A percentile compares a stretch with the other conserved stretches of the same genome.
Evolutionary conservation across 495 filamentous ascomycete genomes (phyloP).

Genomic region (Aspergillus haitiensis): DNA sequence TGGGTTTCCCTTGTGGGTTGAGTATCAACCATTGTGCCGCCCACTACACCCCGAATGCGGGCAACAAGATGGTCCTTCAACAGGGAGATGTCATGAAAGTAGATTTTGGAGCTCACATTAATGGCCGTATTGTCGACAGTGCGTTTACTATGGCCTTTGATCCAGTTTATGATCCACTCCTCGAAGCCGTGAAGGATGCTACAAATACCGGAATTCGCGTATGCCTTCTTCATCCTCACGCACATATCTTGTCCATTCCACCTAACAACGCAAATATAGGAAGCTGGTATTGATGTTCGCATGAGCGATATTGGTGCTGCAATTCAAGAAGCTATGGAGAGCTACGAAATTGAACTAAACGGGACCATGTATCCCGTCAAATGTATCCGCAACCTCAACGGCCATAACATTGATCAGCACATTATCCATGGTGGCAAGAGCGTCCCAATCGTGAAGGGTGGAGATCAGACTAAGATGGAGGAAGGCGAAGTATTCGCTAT

Average conservation of each 20-base stretch:
- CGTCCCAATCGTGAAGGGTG: constrained; percentile 83
- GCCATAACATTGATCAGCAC: constrained; percentile 83
- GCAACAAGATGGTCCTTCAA: constrained; percentile 78
- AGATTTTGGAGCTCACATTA: constrained; percentile 89
- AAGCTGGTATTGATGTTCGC: constrained; percentile 80
- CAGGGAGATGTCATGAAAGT: constrained; percentile 90
- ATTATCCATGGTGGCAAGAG: constrained; percentile 88
- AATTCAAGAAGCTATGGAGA: constrained; percentile 89
- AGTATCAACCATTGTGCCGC: constrained; percentile 86
- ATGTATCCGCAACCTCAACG: constrained; percentile 82
- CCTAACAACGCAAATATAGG: constrained; percentile 32
- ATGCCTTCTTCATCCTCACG: constrained; percentile 16
- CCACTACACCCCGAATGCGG: constrained; percentile 90
- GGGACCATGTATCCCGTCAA: constrained; percentile 80
- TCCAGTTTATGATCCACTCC: constrained; percentile 78
- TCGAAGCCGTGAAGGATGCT: constrained; percentile 78
- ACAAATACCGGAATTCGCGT: constrained; percentile 81
- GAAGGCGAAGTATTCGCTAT: constrained; percentile 92
- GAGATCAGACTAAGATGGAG: constrained; percentile 86
- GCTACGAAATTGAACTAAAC: constrained; percentile 78
- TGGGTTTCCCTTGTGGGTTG: constrained; percentile 87
- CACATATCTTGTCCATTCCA: neutral
- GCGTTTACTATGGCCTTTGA: constrained; percentile 91
- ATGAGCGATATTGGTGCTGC: constrained; percentile 72
- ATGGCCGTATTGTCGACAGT: constrained; percentile 88